phyloP scores from a whole-genome alignment of 2,329 filamentous ascomycete genomes.

The Rhytidhysteron rufulum region DNA sequence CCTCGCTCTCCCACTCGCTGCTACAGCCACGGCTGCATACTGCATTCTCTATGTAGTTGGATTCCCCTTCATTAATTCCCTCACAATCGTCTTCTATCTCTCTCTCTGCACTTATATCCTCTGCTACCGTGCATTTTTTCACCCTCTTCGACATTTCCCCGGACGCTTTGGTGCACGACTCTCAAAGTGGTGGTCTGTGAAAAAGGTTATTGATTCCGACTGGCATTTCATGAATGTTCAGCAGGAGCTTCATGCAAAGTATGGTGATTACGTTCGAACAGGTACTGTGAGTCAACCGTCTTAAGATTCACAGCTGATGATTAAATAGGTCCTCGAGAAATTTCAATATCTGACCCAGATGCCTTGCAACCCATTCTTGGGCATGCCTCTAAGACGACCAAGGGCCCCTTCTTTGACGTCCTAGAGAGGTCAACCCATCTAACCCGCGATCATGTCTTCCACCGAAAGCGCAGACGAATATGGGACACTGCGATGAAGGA shows the following conservation, averaged over 20 bases:
- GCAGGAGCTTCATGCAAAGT: slow-evolving; percentile 1
- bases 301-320: neutral
- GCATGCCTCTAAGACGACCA: too few species aligned
- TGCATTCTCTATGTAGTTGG: too few species aligned
- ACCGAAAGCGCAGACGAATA: too few species aligned
- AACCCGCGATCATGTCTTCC: too few species aligned
- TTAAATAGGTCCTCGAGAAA: too few species aligned
- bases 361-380: too few species aligned
- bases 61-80: too few species aligned
- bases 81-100: neutral
- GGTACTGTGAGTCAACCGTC: neutral
- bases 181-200: slow-evolving; percentile 5
- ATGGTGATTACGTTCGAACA: slow-evolving; percentile 7
- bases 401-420: too few species aligned
- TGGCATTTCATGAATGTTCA: slow-evolving; percentile 1
- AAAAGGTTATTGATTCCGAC: neutral
- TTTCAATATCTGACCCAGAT: too few species aligned
- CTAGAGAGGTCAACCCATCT: neutral
- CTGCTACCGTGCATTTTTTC: slow-evolving; percentile 4
- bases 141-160: slow-evolving; percentile 4
- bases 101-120: slow-evolving; percentile 1
- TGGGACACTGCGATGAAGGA: too few species aligned
- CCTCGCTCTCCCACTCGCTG: slow-evolving; percentile 3
- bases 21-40: too few species aligned
- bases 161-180: slow-evolving; percentile 1